Conservation (phyloP, 257 asterid species). For the Nicotiana knightiana region DNA sequence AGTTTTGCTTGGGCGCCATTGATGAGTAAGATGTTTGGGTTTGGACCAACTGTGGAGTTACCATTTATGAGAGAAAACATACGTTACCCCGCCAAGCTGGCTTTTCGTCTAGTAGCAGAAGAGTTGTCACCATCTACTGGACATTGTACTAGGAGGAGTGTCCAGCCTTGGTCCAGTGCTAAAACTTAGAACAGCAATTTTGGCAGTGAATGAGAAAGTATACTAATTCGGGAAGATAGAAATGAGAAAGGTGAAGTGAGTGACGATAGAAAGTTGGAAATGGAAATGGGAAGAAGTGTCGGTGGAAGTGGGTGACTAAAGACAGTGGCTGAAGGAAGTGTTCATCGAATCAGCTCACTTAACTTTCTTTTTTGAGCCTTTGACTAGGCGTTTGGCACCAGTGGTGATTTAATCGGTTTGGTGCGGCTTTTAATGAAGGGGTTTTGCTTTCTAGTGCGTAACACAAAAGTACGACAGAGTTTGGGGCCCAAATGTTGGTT, state of each 20-base stretch:
- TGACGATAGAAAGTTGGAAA: slow-evolving; percentile 14
- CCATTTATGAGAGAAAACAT: slow-evolving; percentile 26
- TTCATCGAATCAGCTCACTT: background rate
- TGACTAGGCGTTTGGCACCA: background rate
- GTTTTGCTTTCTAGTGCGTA: background rate
- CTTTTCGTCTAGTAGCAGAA: slow-evolving; percentile 29
- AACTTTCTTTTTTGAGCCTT: background rate
- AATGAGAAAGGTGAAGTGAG: background rate
- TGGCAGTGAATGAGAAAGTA: slow-evolving; percentile 5
- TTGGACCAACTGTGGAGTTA: slow-evolving; percentile 27
- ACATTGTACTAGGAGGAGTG: slow-evolving; percentile 7
- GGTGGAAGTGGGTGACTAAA: background rate
- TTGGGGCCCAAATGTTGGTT: background rate
- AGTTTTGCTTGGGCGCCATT: slow-evolving; percentile 34
- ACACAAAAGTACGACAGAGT: background rate
- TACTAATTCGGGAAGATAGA: slow-evolving; percentile 17
- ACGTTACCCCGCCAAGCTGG: slow-evolving; percentile 22
- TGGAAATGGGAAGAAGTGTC: background rate
- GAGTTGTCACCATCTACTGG: slow-evolving; percentile 8
- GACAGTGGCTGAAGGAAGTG: background rate
- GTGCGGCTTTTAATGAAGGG: slow-evolving; percentile 1
- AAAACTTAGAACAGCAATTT: background rate
- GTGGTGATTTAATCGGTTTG: background rate
- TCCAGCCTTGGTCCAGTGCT: background rate
- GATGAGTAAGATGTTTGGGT: slow-evolving; percentile 25